Percentiles rank a stretch among this genome's conserved stretches.
phyloP scores from a whole-genome alignment of 805 yeast species.

The Babjeviella inositovora region DNA sequence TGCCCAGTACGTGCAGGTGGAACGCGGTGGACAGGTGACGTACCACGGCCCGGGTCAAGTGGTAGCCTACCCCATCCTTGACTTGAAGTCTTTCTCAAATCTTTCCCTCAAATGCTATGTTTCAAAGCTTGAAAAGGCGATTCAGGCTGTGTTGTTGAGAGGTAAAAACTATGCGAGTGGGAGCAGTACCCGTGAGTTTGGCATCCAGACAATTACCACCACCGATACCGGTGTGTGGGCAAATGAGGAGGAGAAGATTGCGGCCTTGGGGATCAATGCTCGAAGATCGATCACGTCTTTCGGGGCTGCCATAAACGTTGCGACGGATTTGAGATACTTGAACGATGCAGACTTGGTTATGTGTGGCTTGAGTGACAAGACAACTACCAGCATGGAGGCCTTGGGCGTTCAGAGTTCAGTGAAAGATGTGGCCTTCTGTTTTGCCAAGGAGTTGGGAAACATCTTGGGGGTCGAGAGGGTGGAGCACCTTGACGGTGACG shows the following conservation, averaged over 20 bases:
- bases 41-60: constrained; percentile 96
- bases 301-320: constrained; percentile 73
- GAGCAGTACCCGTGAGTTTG: constrained; percentile 14
- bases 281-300: constrained; percentile 76
- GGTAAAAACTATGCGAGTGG: constrained; percentile 8
- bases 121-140: constrained; percentile 23
- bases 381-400: constrained; percentile 37
- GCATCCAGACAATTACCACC: constrained; percentile 31
- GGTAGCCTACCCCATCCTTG: constrained; percentile 69
- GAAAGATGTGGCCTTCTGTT: no score
- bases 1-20: constrained; percentile 62
- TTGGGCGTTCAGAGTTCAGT: no score
- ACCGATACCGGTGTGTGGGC: constrained; percentile 88
- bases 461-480: no score
- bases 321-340: constrained; percentile 57
- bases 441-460: no score
- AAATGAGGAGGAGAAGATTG: constrained; percentile 29
- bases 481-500: no score
- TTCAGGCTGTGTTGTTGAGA: constrained; percentile 6
- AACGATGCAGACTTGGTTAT: constrained; percentile 48
- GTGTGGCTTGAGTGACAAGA: constrained; percentile 65
- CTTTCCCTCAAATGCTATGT: constrained; percentile 36
- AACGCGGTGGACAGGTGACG: constrained; percentile 91
- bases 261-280: constrained; percentile 81
- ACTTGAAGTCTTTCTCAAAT: constrained; percentile 41